Evolutionary conservation across 1,284 basidiomycete species (phyloP), one percentile per base, ranked within the genome.

Genomic region (Malassezia sp.): DNA sequence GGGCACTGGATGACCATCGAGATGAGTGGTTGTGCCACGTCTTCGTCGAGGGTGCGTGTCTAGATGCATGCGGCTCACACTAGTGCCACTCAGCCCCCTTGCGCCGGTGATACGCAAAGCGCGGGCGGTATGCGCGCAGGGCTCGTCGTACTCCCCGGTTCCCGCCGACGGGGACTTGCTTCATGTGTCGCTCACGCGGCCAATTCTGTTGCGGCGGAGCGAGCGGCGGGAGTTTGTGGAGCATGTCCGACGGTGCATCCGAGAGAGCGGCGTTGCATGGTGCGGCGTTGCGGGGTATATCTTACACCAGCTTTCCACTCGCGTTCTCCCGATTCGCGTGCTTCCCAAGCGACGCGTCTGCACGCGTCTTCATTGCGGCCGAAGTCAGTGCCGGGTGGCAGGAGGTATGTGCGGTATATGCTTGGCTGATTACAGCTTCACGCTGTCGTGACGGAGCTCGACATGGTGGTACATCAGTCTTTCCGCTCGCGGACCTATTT

Each of bases 1-100:
- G 30, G 7, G 6, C 10, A 11, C 11, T n/a, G 3, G 27, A 18
- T 6, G 17, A 28, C 5, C 38, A 34, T 14, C n/a, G 23, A 11
- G 35, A 49, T 15, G 42, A 44, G 15, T 49, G 47, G 47, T 42
- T 49, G 6, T 39, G 41, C 24, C 27, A 44, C 21, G 47, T 43
- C 1, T 49, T 28, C 24, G 18, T 49, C 3, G 24, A 32, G 15
- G 46, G 46, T 43, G 34, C 24, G 46, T 38, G 4, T 14, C 22
- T 10, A 8, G 27, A 28, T 8, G 27, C n/a, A 7, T 29, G 18
- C 24, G 7, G 20, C 5, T 23, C 30, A 20, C 21, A 5, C 1
- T 23, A 49, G 46, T 49, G 27, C 39, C 34, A 4, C 12, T 20
- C 15, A n/a, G n/a, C n/a, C n/a, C n/a, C n/a, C n/a, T n/a, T n/a